Evolutionary conservation across 257 asterid species (phyloP), one percentile per base, ranked within the genome.

Genomic region (Orobanche coerulescens): DNA sequence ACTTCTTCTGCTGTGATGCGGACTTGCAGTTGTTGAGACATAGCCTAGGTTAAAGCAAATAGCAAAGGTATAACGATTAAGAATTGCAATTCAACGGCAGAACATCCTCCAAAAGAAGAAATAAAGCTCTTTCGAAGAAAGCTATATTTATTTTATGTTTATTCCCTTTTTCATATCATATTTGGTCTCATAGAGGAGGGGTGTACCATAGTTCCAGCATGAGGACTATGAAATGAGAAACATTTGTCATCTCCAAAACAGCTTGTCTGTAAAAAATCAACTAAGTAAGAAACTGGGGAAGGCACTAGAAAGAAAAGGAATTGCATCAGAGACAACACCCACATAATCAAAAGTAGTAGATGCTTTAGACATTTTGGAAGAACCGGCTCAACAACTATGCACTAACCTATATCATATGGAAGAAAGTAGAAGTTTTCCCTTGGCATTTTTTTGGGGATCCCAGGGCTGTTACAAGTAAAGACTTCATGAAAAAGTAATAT

Each of bases 21-120:
- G 48, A 90, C 97, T 84, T 82, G 94, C 73, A 93, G 68, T 75
- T 83, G 92, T 65, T 80, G 87, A 20, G 79, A 58, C 54, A 70
- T 58, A 62, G 62, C 82, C 97, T 93, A 67, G 36, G 16, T 26
- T 11, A 48, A 70, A 74, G 75, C 66, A 81, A 68, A 58, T 42
- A 62, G 48, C 40, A 58, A 62, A 60, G 3, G 30, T 51, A 39
- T 62, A 56, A 62, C 25, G 53, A 71, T 57, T 69, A 57, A 36
- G 26, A 53, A 42, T 65, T 28, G 49, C 49, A 73, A 33, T 53
- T 44, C 46, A 52, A 52, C 12, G n/a, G 42, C 48, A 26, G 48
- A 48, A 48, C 5, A 76, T 23, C 47, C 66, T 62, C 61, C 57
- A 62, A 64, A 59, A 62, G 54, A 47, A 61, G 25, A 40, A 60